Conservation (phyloP, 352 stramenopile genomes). For the Phytophthora nicotianae region DNA sequence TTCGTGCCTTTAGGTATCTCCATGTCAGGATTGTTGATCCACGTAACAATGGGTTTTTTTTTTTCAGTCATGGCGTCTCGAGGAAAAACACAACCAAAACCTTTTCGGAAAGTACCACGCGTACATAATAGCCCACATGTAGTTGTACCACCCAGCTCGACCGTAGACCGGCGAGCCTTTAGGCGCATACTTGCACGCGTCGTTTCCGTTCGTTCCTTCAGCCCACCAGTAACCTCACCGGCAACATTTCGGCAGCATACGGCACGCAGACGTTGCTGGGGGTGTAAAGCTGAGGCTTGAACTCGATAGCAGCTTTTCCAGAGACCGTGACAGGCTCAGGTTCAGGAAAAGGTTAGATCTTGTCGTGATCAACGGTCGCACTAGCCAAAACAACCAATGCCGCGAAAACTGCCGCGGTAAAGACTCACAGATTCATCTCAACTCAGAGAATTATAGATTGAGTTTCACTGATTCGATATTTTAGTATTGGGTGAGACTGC, state of each 20-base stretch:
- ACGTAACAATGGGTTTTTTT: constrained; percentile 10
- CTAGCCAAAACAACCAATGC: neutral
- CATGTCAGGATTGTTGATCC: constrained; percentile 2
- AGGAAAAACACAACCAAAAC: neutral
- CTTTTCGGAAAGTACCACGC: neutral
- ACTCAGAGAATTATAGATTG: neutral
- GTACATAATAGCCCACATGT: neutral
- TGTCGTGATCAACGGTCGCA: constrained; percentile 1
- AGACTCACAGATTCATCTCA: constrained; percentile 2
- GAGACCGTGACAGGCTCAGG: neutral
- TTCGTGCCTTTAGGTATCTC: neutral
- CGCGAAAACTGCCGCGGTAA: neutral
- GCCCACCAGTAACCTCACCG: neutral
- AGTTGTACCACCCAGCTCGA: neutral
- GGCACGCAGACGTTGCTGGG: neutral
- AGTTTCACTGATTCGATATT: no score
- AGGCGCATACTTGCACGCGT: constrained; percentile 1
- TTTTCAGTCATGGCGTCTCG: constrained; percentile 13
- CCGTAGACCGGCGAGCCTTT: neutral
- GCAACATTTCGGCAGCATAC: constrained; percentile 9
- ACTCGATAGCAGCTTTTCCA: constrained; percentile 14
- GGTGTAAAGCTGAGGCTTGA: constrained; percentile 5
- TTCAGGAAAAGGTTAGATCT: constrained; percentile 12
- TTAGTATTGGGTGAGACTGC: no score
- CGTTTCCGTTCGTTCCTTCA: constrained; percentile 3